Evolutionary conservation across 805 yeast genomes (phyloP), one percentile per base, ranked within the genome.

Genomic region (Saccharomycopsis lassenensis): DNA sequence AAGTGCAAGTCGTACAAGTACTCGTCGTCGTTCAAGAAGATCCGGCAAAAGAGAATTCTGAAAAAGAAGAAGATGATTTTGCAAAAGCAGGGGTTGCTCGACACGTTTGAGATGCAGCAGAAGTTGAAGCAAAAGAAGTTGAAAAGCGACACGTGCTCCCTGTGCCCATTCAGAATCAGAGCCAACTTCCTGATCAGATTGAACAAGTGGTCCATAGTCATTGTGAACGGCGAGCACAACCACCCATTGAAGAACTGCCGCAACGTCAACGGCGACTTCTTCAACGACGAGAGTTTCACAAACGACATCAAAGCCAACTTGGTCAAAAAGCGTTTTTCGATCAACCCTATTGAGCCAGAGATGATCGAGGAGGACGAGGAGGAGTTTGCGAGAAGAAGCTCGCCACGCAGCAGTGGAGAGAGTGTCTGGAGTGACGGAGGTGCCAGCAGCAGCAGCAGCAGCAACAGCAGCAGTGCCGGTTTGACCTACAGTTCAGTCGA

Each of bases 131-230:
- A 33, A 20, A 31, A 29, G 18, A 33, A 38, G 19, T 30, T 38
- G 21, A 48, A 46, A 33, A 45, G 44, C 30, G 57, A 58, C 10
- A 60, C 63, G 16, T 33, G 38, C 27, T n/a, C 32, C 16, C 15
- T 16, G 19, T 77, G 84, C 48, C 83, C 83, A 2, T 77, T 77
- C 48, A 61, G 78, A 50, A 64, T 77, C 29, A 54, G 85, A 37
- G 83, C 83, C 2, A 74, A 77, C 45, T 74, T 58, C 47, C 68
- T 77, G 1, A 45, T 69, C 7, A 57, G 74, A 42, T 60, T 68
- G 24, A 57, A 62, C 40, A 56, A 59, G 37, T 77, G 85, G 85
- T 59, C 71, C 11, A 58, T 77, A 22, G 78, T 71, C 15, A 70
- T 77, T 12, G 65, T 77, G 24, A 71, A 72, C 52, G 77, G 72